These are phyloP conservation scores for Candida hispaniensis DNA, from an alignment of 805 yeast genomes.

Conservation along the genomic window DNA sequence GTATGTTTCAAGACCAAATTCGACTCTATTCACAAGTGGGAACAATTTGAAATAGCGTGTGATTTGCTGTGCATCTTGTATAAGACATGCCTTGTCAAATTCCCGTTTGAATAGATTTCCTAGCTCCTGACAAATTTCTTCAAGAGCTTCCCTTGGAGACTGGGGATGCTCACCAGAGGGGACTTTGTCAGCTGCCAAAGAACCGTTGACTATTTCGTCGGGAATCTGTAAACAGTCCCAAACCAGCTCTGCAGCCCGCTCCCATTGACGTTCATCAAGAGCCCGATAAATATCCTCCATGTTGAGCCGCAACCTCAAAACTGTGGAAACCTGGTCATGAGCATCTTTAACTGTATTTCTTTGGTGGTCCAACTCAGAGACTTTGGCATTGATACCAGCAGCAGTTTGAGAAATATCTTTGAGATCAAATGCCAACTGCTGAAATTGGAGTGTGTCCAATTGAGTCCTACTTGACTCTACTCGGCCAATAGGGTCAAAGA, in stretches of 20 bases:
- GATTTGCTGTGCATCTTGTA: conserved; percentile 56
- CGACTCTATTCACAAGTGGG: conserved; percentile 69
- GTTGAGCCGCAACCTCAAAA: conserved; percentile 54
- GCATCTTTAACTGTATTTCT: conserved; percentile 53
- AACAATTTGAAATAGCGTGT: conserved; percentile 77
- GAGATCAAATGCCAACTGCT: conserved; percentile 47
- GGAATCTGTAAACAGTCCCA: conserved; percentile 46
- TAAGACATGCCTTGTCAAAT: conserved; percentile 66
- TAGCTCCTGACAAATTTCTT: conserved; percentile 49
- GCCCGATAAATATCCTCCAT: conserved; percentile 59
- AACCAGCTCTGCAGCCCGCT: conserved; percentile 64
- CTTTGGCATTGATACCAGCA: conserved; percentile 53
- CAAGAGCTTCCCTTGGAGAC: conserved; percentile 48
- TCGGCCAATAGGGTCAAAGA: too few species aligned
- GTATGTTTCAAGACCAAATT: conserved; percentile 66
- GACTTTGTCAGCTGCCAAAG: conserved; percentile 67
- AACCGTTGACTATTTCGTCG: conserved; percentile 41
- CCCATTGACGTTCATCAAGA: conserved; percentile 59
- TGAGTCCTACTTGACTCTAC: too few species aligned
- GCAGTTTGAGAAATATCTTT: conserved; percentile 57
- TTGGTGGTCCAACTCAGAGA: conserved; percentile 60
- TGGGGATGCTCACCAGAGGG: conserved; percentile 85
- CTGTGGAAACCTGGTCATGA: conserved; percentile 51
- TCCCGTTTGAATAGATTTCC: conserved; percentile 46
- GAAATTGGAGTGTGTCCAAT: conserved; percentile 27